Percentiles rank a stretch among this genome's conserved stretches.
Evolutionary conservation across 1,284 basidiomycete genomes (phyloP).

Genomic region (Leucoagaricus sp.): DNA sequence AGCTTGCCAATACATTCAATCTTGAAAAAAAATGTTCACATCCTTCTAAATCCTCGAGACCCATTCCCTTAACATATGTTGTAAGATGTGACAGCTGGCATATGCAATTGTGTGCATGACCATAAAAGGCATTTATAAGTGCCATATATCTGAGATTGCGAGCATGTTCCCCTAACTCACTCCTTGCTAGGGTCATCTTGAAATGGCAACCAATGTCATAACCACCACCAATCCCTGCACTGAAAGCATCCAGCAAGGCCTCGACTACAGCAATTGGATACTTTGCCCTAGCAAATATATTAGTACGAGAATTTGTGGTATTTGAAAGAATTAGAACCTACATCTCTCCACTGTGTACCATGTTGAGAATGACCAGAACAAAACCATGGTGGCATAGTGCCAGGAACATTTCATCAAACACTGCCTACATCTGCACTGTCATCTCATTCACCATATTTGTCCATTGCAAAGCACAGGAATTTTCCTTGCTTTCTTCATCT

Average conservation of each 20-base stretch:
- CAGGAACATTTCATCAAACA: slow-evolving; percentile 34
- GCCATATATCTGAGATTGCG: slow-evolving; percentile 8
- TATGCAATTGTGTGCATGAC: slow-evolving; percentile 30
- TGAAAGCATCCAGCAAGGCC: slow-evolving; percentile 26
- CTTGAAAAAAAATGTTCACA: slow-evolving; percentile 33
- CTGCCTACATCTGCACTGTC: slow-evolving; percentile 27
- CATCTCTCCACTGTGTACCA: slow-evolving; percentile 30
- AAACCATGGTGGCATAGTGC: slow-evolving; percentile 25
- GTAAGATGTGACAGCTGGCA: slow-evolving; percentile 29
- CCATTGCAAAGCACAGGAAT: slow-evolving; percentile 18
- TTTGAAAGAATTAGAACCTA: neutral
- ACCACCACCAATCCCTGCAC: slow-evolving; percentile 24
- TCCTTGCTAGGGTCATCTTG: slow-evolving; percentile 18
- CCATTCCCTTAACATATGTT: slow-evolving; percentile 27
- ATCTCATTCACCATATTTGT: slow-evolving; percentile 25
- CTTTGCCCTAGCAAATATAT: slow-evolving; percentile 22
- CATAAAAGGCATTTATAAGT: slow-evolving; percentile 32
- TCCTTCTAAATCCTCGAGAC: slow-evolving; percentile 33
- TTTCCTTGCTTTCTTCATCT: neutral
- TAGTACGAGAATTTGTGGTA: too few species aligned
- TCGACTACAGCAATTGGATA: slow-evolving; percentile 33
- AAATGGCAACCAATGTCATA: slow-evolving; percentile 31
- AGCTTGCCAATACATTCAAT: slow-evolving; percentile 28
- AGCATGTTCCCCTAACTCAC: slow-evolving; percentile 15
- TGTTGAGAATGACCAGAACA: slow-evolving; percentile 20